Evolutionary conservation across 192 early-diverging fungal species (phyloP).

Genomic region (Rhizoclosmatium sp.): DNA sequence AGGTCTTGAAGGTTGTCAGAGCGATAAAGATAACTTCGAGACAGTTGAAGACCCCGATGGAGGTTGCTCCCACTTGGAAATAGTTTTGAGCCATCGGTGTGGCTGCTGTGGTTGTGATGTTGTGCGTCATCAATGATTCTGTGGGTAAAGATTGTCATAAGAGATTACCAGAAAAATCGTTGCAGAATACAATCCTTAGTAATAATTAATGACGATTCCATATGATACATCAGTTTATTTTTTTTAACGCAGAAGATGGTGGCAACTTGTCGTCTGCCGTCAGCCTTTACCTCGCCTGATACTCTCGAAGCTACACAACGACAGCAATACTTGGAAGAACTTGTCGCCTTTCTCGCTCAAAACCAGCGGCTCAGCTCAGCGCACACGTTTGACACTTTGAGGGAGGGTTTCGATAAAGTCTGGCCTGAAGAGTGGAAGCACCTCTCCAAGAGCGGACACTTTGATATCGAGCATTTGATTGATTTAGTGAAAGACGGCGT

Average conservation of each 20-base stretch:
- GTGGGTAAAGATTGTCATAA: too few species aligned
- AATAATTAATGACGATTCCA: too few species aligned
- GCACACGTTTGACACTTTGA: constrained; percentile 33
- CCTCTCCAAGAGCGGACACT: background rate
- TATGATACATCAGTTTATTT: too few species aligned
- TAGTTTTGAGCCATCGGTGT: constrained; percentile 3
- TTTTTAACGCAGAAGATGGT: too few species aligned
- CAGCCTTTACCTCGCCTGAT: too few species aligned
- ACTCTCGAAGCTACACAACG: too few species aligned
- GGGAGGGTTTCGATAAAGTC: background rate
- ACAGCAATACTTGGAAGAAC: background rate
- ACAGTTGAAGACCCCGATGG: background rate
- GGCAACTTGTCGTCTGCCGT: too few species aligned
- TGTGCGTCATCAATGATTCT: background rate
- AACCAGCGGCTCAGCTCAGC: constrained; percentile 20
- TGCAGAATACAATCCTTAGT: too few species aligned
- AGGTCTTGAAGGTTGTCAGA: background rate
- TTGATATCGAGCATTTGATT: constrained; percentile 14
- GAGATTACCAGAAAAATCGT: too few species aligned
- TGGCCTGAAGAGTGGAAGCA: constrained; percentile 30
- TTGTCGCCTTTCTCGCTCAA: background rate
- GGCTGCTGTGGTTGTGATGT: background rate
- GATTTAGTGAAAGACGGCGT: constrained; percentile 15
- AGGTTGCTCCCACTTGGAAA: constrained; percentile 1
- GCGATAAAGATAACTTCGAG: background rate